Evolutionary conservation across 2,329 filamentous ascomycete genomes (phyloP).

Genomic region (Penicillium sp.): DNA sequence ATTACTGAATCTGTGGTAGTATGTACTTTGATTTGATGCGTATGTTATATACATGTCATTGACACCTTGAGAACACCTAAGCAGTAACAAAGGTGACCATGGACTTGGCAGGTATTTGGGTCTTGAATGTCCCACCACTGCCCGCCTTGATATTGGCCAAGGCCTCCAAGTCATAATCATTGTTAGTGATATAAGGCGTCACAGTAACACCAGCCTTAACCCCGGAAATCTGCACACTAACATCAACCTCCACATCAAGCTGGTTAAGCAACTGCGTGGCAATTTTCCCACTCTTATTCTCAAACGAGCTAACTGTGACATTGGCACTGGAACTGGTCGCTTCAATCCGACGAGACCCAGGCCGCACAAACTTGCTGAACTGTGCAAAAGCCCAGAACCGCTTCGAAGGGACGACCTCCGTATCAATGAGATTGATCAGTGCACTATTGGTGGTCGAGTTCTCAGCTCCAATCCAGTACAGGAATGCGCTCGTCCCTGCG

Average conservation of each 20-base stretch:
- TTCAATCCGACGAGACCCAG: neutral
- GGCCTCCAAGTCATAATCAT: neutral
- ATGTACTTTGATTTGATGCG: neutral
- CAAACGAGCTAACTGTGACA: neutral
- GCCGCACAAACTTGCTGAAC: conserved; percentile 1
- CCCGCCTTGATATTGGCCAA: neutral
- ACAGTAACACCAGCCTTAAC: neutral
- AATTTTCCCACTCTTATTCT: neutral
- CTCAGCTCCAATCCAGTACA: conserved; percentile 55
- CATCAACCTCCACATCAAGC: neutral
- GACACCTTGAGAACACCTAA: neutral
- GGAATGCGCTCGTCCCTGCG: conserved; percentile 52
- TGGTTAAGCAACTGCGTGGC: conserved; percentile 1
- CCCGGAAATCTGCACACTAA: neutral
- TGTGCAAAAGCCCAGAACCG: neutral
- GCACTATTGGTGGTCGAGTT: conserved; percentile 6
- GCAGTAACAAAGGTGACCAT: neutral
- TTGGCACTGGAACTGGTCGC: neutral
- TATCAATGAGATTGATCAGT: neutral
- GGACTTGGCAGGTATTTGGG: neutral
- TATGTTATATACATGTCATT: neutral
- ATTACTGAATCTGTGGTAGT: neutral
- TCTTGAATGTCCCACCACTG: neutral
- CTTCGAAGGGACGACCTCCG: conserved; percentile 2
- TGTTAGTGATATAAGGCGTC: neutral